phyloP scores from a whole-genome alignment of 331 rosid species.

The Malus hybrid region DNA sequence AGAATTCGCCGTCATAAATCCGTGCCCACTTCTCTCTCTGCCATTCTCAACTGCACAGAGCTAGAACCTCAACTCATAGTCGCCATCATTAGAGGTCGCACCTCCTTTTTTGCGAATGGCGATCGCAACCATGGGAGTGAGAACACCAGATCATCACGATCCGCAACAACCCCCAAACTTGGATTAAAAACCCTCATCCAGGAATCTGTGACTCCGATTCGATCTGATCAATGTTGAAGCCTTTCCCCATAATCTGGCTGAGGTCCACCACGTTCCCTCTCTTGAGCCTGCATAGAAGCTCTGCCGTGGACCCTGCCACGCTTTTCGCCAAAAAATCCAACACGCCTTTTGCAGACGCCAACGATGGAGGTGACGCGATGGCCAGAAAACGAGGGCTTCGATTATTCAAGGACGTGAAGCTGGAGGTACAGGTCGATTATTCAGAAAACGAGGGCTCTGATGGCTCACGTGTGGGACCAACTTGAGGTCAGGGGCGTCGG shows the following conservation, averaged over 20 bases:
- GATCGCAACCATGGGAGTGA: no score
- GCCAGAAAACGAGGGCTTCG: conserved; percentile 77
- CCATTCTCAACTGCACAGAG: no score
- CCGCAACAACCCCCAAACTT: no score
- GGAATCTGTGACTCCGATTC: conserved; percentile 23
- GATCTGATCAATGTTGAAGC: conserved; percentile 60
- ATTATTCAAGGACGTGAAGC: conserved; percentile 45
- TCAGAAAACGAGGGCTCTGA: no score
- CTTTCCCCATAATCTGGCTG: conserved; percentile 68
- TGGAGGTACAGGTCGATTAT: conserved; percentile 96
- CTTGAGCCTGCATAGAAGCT: conserved; percentile 67
- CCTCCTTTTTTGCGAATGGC: no score
- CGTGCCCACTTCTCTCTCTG: no score
- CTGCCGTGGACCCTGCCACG: conserved; percentile 77
- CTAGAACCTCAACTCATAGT: no score
- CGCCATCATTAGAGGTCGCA: no score
- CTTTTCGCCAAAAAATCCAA: conserved; percentile 83
- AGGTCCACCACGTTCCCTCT: conserved; percentile 87
- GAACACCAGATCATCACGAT: no score
- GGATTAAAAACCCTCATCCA: no score
- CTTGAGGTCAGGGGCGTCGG: conserved; percentile 68
- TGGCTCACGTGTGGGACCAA: conserved; percentile 59
- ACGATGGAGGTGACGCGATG: conserved; percentile 82
- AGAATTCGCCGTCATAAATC: no score
- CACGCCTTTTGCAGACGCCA: conserved; percentile 42